A percentile compares a stretch with the other conserved stretches of the same genome.
Evolutionary conservation across 2,329 filamentous ascomycete species (phyloP).

Genomic region (Coniosporium tulheliwenetii): DNA sequence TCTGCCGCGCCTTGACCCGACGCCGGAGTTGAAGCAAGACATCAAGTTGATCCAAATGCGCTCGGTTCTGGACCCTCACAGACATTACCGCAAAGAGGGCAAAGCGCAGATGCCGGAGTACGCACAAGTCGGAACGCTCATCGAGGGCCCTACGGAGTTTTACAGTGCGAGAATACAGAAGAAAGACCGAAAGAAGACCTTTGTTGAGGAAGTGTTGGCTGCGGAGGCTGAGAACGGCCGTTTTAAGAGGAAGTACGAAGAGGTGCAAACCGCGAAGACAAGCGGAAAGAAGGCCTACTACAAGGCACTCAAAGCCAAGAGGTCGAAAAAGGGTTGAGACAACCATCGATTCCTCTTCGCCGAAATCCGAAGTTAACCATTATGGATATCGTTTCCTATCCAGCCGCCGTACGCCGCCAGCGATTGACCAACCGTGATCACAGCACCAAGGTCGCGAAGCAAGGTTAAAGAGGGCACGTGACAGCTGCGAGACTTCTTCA

Average conservation of each 20-base stretch:
- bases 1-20: constrained; percentile 69
- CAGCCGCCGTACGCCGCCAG: too few relatives aligned
- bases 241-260: constrained; percentile 76
- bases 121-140: constrained; percentile 75
- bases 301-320: constrained; percentile 55
- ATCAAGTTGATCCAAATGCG: constrained; percentile 82
- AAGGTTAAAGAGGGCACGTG: too few relatives aligned
- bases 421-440: too few relatives aligned
- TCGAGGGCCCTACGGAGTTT: constrained; percentile 80
- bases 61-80: constrained; percentile 73
- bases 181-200: constrained; percentile 73
- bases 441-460: too few relatives aligned
- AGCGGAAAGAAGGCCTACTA: constrained; percentile 86
- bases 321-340: constrained; percentile 10
- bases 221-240: constrained; percentile 48
- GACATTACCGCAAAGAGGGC: constrained; percentile 79
- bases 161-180: constrained; percentile 67
- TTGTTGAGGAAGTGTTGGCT: constrained; percentile 71
- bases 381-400: too few relatives aligned
- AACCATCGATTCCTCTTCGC: background rate
- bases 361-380: too few relatives aligned
- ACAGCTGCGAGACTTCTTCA: too few relatives aligned
- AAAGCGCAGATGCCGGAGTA: constrained; percentile 63
- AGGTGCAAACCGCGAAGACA: constrained; percentile 67
- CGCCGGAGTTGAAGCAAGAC: constrained; percentile 74